A percentile compares a stretch with the other conserved stretches of the same genome.
Conservation (phyloP, 176 grass and related monocot genomes). For the Chloris gayana region DNA sequence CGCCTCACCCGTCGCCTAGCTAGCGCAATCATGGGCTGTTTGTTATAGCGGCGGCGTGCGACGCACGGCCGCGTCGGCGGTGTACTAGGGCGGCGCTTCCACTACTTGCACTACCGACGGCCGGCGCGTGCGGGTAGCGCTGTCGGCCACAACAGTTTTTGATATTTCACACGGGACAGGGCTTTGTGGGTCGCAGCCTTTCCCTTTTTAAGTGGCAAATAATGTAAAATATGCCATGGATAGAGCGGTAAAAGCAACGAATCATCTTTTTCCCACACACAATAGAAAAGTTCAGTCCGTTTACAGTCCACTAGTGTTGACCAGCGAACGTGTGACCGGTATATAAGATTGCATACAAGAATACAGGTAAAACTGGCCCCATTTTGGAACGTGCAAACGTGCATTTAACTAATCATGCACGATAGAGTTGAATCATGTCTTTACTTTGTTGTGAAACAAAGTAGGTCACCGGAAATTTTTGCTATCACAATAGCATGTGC, state of each 20-base stretch:
- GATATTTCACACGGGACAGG: not conserved
- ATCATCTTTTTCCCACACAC: not conserved
- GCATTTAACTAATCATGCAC: too few relatives aligned
- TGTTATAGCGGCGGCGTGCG: not conserved
- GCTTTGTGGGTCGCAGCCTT: not conserved
- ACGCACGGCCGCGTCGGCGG: not conserved
- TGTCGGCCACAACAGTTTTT: constrained; percentile 10
- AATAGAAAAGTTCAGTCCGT: not conserved
- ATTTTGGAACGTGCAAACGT: too few relatives aligned
- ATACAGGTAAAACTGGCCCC: not conserved
- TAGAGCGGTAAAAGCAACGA: not conserved
- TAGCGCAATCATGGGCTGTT: not conserved
- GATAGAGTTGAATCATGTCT: too few relatives aligned
- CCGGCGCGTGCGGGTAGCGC: not conserved
- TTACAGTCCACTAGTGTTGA: not conserved
- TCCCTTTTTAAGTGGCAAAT: not conserved
- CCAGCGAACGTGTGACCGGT: not conserved
- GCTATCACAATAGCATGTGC: too few relatives aligned
- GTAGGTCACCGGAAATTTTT: too few relatives aligned
- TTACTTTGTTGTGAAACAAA: too few relatives aligned
- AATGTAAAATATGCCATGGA: not conserved
- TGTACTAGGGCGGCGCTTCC: not conserved
- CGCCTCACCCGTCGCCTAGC: too few relatives aligned
- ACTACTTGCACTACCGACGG: not conserved
- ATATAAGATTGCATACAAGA: not conserved